Conservation (phyloP, 352 stramenopile species). For the Phytophthora pseudosyringae region DNA sequence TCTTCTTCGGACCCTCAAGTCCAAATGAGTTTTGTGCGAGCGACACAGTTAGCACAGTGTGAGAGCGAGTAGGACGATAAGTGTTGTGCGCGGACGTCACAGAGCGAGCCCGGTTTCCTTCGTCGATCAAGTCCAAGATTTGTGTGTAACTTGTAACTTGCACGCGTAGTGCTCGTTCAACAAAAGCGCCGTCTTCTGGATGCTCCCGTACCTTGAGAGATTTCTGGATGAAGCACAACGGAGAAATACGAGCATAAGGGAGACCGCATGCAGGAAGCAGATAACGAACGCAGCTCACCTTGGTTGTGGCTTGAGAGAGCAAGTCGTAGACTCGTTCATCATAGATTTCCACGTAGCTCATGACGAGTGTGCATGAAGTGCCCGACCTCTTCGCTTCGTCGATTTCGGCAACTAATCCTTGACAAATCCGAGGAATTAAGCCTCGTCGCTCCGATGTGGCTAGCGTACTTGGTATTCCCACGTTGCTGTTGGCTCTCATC, state of each 20-base stretch:
- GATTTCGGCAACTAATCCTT: conserved; percentile 63
- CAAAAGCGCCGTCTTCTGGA: conserved; percentile 68
- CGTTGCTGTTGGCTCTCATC: neutral
- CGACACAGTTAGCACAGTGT: conserved; percentile 70
- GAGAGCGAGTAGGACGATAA: conserved; percentile 58
- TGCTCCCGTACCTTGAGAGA: conserved; percentile 79
- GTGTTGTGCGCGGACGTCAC: conserved; percentile 58
- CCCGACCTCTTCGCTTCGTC: conserved; percentile 27
- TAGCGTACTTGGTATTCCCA: neutral
- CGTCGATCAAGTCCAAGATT: conserved; percentile 61
- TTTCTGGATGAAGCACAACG: conserved; percentile 36
- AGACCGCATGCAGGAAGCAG: neutral
- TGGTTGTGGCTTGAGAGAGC: conserved; percentile 37
- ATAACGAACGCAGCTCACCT: conserved; percentile 29
- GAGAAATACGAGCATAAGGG: too few relatives aligned
- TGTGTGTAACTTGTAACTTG: conserved; percentile 59
- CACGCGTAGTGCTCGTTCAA: conserved; percentile 61
- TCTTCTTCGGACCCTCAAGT: conserved; percentile 38
- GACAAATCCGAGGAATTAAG: conserved; percentile 69
- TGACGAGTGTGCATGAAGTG: conserved; percentile 44
- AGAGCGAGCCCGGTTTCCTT: conserved; percentile 65
- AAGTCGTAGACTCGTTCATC: conserved; percentile 81
- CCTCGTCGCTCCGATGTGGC: conserved; percentile 29
- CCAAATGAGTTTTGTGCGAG: conserved; percentile 45
- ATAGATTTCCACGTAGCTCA: conserved; percentile 88